These are phyloP conservation scores for Marchantia polymorpha DNA, from an alignment of 225 moss, liverwort and hornwort species.

Conservation along the genomic window DNA sequence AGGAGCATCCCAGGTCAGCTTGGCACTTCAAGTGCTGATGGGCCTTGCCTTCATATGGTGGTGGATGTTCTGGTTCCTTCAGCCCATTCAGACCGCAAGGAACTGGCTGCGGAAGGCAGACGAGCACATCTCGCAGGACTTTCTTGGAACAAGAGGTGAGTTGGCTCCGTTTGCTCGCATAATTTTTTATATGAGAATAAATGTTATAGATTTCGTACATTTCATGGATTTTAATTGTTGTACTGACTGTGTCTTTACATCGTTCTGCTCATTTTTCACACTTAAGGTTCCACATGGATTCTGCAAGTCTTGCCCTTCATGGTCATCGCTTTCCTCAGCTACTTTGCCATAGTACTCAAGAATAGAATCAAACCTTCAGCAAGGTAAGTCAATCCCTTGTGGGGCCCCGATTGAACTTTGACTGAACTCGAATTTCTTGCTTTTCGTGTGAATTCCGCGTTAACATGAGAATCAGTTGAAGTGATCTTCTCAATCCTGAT, in stretches of 20 bases:
- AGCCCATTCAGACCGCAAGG: constrained; percentile 1
- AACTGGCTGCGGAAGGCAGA: background rate
- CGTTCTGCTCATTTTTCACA: background rate
- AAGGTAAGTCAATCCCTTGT: constrained; percentile 2
- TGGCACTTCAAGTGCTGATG: constrained; percentile 7
- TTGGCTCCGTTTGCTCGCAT: background rate
- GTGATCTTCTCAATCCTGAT: no score
- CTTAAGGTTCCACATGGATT: constrained; percentile 8
- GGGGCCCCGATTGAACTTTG: no score
- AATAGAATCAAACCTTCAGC: constrained; percentile 14
- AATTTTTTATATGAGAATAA: no score
- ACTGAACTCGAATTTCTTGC: no score
- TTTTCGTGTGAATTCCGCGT: no score
- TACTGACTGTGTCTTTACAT: background rate
- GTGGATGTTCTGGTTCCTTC: constrained; percentile 15
- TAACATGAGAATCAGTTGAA: background rate
- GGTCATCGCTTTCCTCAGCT: constrained; percentile 12
- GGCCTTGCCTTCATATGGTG: constrained; percentile 1
- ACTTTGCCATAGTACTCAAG: background rate
- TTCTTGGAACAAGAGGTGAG: constrained; percentile 16
- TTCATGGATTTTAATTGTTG: background rate
- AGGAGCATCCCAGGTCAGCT: constrained; percentile 4
- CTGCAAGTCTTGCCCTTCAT: constrained; percentile 12
- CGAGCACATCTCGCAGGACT: background rate
- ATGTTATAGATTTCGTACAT: no score